These are phyloP conservation scores for Candida odintsovae DNA, from an alignment of 805 yeast genomes.

Conservation along the genomic window DNA sequence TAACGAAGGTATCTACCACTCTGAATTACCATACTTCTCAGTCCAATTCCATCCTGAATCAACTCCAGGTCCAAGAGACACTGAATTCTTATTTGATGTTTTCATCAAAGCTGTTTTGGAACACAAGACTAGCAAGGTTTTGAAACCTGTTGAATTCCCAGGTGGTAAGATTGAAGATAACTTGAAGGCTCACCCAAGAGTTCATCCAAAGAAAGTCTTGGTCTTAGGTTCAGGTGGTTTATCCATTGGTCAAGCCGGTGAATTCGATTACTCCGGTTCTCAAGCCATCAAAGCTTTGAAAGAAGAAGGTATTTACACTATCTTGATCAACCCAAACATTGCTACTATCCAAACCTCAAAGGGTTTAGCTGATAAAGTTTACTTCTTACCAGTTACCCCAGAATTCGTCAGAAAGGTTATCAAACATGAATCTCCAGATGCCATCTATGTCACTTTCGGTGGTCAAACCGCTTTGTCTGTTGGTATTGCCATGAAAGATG, in stretches of 20 bases:
- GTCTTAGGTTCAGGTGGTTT: conserved; percentile 98
- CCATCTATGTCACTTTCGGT: conserved; percentile 95
- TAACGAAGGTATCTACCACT: conserved; percentile 96
- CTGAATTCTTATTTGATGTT: conserved; percentile 93
- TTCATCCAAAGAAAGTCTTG: conserved; percentile 82
- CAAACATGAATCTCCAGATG: conserved; percentile 92
- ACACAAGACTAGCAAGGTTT: conserved; percentile 45
- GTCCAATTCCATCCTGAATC: conserved; percentile 99
- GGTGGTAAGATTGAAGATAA: conserved; percentile 79
- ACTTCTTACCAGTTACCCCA: conserved; percentile 95
- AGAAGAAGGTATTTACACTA: conserved; percentile 96
- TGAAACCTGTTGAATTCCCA: conserved; percentile 81
- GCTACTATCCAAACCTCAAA: conserved; percentile 98
- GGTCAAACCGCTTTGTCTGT: conserved; percentile 98
- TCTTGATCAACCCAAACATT: conserved; percentile 93
- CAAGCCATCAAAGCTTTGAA: conserved; percentile 98
- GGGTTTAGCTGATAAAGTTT: conserved; percentile 96
- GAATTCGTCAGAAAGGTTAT: conserved; percentile 96
- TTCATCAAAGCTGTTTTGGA: conserved; percentile 76
- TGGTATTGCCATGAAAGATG: conserved; percentile 94
- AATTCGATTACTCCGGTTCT: conserved; percentile 97
- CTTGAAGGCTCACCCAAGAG: conserved; percentile 68
- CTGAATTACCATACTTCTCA: conserved; percentile 84
- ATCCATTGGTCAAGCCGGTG: conserved; percentile 99
- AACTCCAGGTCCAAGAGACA: conserved; percentile 98